Evolutionary conservation across 2,329 filamentous ascomycete genomes (phyloP).

Genomic region (Colletotrichum sp.): DNA sequence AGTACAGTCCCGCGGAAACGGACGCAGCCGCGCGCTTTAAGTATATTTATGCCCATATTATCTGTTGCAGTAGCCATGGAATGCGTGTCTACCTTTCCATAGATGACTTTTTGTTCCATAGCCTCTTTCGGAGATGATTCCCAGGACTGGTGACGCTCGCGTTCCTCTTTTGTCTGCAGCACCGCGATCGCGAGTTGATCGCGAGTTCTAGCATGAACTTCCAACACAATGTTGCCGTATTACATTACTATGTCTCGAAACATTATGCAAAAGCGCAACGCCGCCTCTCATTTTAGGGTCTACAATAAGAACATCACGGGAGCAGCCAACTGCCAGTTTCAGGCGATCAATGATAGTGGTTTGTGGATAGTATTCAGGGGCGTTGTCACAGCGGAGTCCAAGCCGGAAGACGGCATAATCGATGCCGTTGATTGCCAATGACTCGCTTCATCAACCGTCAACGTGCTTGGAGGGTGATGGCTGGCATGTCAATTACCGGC

Average conservation of each 20-base stretch:
- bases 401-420: neutral
- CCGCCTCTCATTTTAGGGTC: neutral
- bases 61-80: neutral
- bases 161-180: neutral
- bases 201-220: neutral
- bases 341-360: neutral
- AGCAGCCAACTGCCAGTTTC: neutral
- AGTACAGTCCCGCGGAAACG: neutral
- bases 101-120: neutral
- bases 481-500: neutral
- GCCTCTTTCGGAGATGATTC: neutral
- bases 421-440: neutral
- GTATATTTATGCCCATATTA: neutral
- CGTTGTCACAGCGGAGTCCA: neutral
- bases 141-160: neutral
- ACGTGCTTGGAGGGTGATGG: neutral
- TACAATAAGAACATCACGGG: neutral
- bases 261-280: neutral
- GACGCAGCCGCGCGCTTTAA: neutral
- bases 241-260: neutral
- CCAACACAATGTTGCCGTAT: accelerated
- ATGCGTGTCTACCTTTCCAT: neutral
- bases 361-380: neutral
- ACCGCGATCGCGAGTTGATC: neutral
- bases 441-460: neutral